A percentile compares a stretch with the other conserved stretches of the same genome.
These are phyloP conservation scores for Trapa bicornis DNA, from an alignment of 345 rosid species.

Conservation along the genomic window DNA sequence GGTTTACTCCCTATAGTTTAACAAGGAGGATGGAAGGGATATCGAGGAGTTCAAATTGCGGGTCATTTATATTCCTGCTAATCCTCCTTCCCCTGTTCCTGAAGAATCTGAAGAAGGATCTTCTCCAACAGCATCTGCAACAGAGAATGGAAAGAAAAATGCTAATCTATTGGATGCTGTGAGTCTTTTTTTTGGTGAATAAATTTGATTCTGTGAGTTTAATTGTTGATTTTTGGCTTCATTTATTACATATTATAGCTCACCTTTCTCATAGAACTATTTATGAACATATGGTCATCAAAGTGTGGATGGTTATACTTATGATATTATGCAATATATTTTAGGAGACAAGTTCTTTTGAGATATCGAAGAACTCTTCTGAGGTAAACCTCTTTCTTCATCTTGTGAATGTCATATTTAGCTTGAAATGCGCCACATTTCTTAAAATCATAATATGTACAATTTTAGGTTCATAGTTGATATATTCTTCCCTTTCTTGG, in stretches of 20 bases:
- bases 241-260: neutral
- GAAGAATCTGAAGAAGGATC: conserved; percentile 89
- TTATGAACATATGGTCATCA: neutral
- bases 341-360: conserved; percentile 53
- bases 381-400: conserved; percentile 30
- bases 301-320: neutral
- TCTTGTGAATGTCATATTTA: neutral
- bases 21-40: conserved; percentile 38
- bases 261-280: neutral
- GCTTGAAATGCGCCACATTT: neutral
- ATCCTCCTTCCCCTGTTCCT: conserved; percentile 83
- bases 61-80: conserved; percentile 65
- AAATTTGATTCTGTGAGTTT: conserved; percentile 35
- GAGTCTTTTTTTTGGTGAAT: conserved; percentile 4
- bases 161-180: conserved; percentile 36
- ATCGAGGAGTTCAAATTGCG: conserved; percentile 69
- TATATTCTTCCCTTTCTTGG: neutral
- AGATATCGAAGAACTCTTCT: conserved; percentile 40
- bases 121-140: conserved; percentile 45
- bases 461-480: neutral
- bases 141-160: conserved; percentile 36
- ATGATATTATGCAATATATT: conserved; percentile 2
- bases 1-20: conserved; percentile 34
- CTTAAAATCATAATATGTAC: neutral
- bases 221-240: neutral